Evolutionary conservation across 1,284 basidiomycete genomes (phyloP).

Genomic region (Ganoderma boninense): DNA sequence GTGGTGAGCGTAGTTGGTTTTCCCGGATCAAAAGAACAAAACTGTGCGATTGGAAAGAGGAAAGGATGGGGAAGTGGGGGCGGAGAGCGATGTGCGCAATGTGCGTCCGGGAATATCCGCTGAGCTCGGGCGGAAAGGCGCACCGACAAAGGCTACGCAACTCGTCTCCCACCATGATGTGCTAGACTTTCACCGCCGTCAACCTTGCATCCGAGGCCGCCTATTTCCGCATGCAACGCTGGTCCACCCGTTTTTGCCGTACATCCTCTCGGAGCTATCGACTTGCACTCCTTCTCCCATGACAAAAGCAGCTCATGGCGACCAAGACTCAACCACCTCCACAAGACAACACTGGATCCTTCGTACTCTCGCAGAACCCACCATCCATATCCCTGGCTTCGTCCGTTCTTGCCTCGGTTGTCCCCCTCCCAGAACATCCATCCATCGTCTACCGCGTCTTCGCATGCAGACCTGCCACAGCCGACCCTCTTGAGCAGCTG

Average conservation of each 20-base stretch:
- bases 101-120: slow-evolving; percentile 24
- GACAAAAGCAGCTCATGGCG: slow-evolving; percentile 34
- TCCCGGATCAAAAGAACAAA: no score
- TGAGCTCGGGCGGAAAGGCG: slow-evolving; percentile 17
- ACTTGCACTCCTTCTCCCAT: slow-evolving; percentile 13
- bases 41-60: background rate
- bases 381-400: slow-evolving; percentile 45
- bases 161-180: slow-evolving; percentile 28
- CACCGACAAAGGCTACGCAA: slow-evolving; percentile 6
- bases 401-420: slow-evolving; percentile 46
- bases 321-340: slow-evolving; percentile 36
- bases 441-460: slow-evolving; percentile 57
- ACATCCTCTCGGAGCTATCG: slow-evolving; percentile 1
- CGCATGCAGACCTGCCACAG: slow-evolving; percentile 37
- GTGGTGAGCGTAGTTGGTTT: background rate
- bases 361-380: slow-evolving; percentile 41
- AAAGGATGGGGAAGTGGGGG: background rate
- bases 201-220: background rate
- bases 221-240: slow-evolving; percentile 6
- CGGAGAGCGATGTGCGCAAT: slow-evolving; percentile 5
- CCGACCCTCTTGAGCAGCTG: slow-evolving; percentile 50
- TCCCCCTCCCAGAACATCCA: slow-evolving; percentile 47
- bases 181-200: slow-evolving; percentile 11
- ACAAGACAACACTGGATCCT: slow-evolving; percentile 45
- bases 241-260: background rate